Conservation (phyloP, 208 protist species). For the Acanthamoeba culbertsoni region DNA sequence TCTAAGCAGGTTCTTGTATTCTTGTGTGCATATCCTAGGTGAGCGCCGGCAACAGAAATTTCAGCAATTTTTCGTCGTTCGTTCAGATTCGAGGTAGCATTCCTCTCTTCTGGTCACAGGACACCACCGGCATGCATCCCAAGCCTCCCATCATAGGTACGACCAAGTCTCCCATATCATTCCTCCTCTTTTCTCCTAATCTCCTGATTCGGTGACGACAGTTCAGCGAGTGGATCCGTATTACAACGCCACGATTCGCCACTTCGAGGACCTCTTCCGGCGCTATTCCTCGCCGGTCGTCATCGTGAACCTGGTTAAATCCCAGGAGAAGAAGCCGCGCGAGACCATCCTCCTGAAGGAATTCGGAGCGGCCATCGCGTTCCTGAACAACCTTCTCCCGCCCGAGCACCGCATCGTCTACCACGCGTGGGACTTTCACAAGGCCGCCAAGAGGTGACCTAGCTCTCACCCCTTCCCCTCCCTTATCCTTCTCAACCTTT, state of each 20-base stretch:
- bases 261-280: slow-evolving; percentile 91
- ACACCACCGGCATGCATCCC: slow-evolving; percentile 76
- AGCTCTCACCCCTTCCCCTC: too few species aligned
- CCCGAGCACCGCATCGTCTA: slow-evolving; percentile 83
- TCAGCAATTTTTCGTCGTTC: slow-evolving; percentile 75
- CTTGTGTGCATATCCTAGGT: neutral
- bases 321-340: slow-evolving; percentile 87
- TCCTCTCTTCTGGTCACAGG: slow-evolving; percentile 86
- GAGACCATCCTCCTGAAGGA: slow-evolving; percentile 86
- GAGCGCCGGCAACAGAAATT: neutral
- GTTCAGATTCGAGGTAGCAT: slow-evolving; percentile 87
- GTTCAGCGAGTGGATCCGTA: slow-evolving; percentile 81
- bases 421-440: slow-evolving; percentile 87
- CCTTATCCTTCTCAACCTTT: too few species aligned
- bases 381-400: slow-evolving; percentile 80
- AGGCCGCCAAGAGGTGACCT: slow-evolving; percentile 56
- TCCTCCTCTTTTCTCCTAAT: neutral
- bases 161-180: neutral
- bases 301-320: slow-evolving; percentile 91
- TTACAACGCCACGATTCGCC: slow-evolving; percentile 82
- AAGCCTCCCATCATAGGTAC: slow-evolving; percentile 88
- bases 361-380: slow-evolving; percentile 83
- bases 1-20: neutral
- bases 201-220: neutral
- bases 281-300: slow-evolving; percentile 92